Evolutionary conservation across 768 basidiomycete genomes (phyloP), one percentile per base, ranked within the genome.

Genomic region (Chalciporus piperatus): DNA sequence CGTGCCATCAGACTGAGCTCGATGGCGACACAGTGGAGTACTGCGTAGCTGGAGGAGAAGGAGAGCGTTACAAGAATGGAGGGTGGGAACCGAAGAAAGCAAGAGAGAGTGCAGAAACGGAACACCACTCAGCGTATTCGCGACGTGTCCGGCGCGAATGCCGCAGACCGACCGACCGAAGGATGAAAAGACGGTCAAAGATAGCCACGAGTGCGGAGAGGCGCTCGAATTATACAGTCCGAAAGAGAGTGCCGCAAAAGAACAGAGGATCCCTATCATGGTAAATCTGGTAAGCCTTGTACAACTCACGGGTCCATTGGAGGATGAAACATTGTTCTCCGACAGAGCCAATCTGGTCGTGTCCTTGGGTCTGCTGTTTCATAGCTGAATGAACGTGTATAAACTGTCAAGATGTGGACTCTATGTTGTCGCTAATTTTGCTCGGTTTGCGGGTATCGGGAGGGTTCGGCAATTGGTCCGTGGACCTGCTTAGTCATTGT

Each of bases 391-490:
- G 39, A 22, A 40, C 17, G 39, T 40, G 39, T 22, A 22, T 22
- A 4, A 22, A 22, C 22, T 22, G 22, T 40, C 12, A n/a, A 40
- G 17, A 11, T n/a, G n/a, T n/a, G n/a, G n/a, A n/a, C n/a, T n/a
- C n/a, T n/a, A n/a, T n/a, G n/a, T n/a, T n/a, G n/a, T n/a, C n/a
- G n/a, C n/a, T n/a, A n/a, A n/a, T n/a, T n/a, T n/a, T n/a, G n/a
- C n/a, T n/a, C n/a, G 22, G n/a, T 22, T 22, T 22, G 22, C 4
- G n/a, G 28, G 28, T 14, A 33, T 33, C 33, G 33, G 33, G 33
- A n/a, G 60, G 60, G 19, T 20, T 0, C 45, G 61, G 62, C 57
- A 57, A 55, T 0, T 16, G 50, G 67, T 64, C 62, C 67, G 57
- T 50, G 64, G 65, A 68, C 66, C 40, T 42, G 61, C 50, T 60